phyloP scores from a whole-genome alignment of 805 yeast genomes.

The Millerozyma acaciae region DNA sequence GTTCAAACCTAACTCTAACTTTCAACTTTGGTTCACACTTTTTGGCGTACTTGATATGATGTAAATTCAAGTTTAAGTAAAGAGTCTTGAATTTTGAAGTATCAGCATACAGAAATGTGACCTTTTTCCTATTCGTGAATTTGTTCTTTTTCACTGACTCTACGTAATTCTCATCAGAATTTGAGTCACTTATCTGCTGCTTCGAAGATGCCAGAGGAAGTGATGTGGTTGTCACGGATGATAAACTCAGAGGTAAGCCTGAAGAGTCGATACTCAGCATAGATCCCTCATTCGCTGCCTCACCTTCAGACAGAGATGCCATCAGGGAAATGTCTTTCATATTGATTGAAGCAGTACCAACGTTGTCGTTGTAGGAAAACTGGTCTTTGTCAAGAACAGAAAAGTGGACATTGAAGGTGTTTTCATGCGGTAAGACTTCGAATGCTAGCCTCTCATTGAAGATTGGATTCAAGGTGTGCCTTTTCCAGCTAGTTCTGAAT shows the following conservation, averaged over 20 bases:
- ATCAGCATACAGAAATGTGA: slow-evolving; percentile 29
- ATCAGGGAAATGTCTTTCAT: slow-evolving; percentile 45
- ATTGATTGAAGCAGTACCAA: slow-evolving; percentile 62
- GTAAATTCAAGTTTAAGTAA: slow-evolving; percentile 31
- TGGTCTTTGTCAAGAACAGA: slow-evolving; percentile 81
- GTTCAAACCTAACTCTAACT: slow-evolving; percentile 59
- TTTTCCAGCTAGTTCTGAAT: slow-evolving; percentile 77
- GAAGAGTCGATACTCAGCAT: no score
- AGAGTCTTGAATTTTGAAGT: slow-evolving; percentile 41
- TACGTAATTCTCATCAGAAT: slow-evolving; percentile 24
- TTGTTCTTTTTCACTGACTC: slow-evolving; percentile 25
- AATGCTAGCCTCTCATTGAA: slow-evolving; percentile 79
- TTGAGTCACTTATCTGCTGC: not conserved
- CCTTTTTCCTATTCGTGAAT: slow-evolving; percentile 25
- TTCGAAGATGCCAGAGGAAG: no score
- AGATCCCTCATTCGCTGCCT: not conserved
- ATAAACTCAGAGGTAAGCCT: no score
- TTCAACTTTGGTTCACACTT: slow-evolving; percentile 52
- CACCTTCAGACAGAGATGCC: slow-evolving; percentile 20
- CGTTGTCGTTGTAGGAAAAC: slow-evolving; percentile 76
- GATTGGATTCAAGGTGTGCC: slow-evolving; percentile 78
- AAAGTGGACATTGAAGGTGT: slow-evolving; percentile 61
- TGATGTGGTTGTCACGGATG: no score
- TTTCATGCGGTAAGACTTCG: slow-evolving; percentile 67
- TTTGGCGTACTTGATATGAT: slow-evolving; percentile 28